Evolutionary conservation across 805 yeast genomes (phyloP), one percentile per base, ranked within the genome.

Genomic region (Candida berthetii): DNA sequence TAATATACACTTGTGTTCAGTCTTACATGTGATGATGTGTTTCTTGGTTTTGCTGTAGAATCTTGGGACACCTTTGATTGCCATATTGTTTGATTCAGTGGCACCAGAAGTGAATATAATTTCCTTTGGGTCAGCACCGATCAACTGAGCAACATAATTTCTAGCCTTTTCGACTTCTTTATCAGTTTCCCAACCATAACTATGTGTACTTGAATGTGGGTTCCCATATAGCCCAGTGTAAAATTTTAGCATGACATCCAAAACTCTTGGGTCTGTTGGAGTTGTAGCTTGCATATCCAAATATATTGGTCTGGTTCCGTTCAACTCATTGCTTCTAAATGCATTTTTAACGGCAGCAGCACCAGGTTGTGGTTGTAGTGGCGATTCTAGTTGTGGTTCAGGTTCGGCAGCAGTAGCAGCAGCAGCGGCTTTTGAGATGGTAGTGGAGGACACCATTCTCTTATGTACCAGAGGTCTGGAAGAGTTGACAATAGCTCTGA

Each of bases 161-260:
- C 99, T 77, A 6, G 99, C 96, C 39, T 68, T 67, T 58, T 93
- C 99, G 15, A 93, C 93, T 44, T 83, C 96, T 48, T 76, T 77
- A 44, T 91, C 96, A 3, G 99, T 86, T 67, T 93, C 99, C 99
- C 99, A 93, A 29, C 99, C 99, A 61, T 91, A 93, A 6, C 96
- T 77, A 60, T 93, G 99, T 2, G 99, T 93, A 44, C 93, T 80
- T 6, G 96, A 88, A 65, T 93, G 99, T 18, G 99, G 99, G 62
- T 93, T 93, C 47, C 99, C 99, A 60, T 88, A 93, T 43, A 87
- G 71, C 4, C 98, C 98, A 2, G 98, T 91, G 62, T 78, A 85
- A 58, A 82, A 88, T 53, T 76, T 78, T 52, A 87, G 61, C 96
- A 87, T 88, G 51, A 80, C 82, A 59, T 87, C 96, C 51, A 93